Evolutionary conservation across 176 grass and related monocot species (phyloP).

Genomic region (Olyra latifolia): DNA sequence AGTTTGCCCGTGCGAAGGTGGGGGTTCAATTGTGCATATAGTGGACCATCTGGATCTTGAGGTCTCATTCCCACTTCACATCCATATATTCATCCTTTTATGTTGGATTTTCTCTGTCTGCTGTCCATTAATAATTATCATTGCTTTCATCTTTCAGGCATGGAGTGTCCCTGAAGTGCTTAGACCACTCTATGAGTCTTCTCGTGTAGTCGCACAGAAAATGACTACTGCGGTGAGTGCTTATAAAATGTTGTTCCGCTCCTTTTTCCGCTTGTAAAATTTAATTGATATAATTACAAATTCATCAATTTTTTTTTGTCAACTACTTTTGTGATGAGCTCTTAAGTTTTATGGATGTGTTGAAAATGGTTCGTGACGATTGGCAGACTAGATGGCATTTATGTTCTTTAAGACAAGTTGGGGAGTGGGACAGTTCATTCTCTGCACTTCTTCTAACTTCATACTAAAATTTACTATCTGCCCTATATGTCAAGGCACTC

Average conservation of each 20-base stretch:
- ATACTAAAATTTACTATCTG: constrained; percentile 25
- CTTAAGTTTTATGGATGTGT: neutral
- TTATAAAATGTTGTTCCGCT: neutral
- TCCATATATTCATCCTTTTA: neutral
- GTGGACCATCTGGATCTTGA: constrained; percentile 92
- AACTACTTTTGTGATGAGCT: constrained; percentile 18
- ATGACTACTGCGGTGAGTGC: constrained; percentile 77
- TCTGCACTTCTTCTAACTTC: constrained; percentile 10
- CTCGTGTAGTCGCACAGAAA: constrained; percentile 86
- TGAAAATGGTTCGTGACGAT: constrained; percentile 6
- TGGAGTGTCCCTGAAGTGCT: constrained; percentile 93
- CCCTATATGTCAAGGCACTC: constrained; percentile 63
- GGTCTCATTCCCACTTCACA: constrained; percentile 32
- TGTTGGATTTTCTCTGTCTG: constrained; percentile 1
- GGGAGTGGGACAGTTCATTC: neutral
- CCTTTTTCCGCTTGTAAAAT: neutral
- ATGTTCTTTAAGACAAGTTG: neutral
- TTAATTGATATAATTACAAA: neutral
- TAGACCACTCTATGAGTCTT: constrained; percentile 86
- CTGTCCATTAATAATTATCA: neutral
- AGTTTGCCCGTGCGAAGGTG: constrained; percentile 81
- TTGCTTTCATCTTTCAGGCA: constrained; percentile 49
- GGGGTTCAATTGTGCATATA: constrained; percentile 89
- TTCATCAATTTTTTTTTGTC: neutral
- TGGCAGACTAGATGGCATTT: neutral